phyloP scores from a whole-genome alignment of 805 yeast genomes.

The Candida ulmi region DNA sequence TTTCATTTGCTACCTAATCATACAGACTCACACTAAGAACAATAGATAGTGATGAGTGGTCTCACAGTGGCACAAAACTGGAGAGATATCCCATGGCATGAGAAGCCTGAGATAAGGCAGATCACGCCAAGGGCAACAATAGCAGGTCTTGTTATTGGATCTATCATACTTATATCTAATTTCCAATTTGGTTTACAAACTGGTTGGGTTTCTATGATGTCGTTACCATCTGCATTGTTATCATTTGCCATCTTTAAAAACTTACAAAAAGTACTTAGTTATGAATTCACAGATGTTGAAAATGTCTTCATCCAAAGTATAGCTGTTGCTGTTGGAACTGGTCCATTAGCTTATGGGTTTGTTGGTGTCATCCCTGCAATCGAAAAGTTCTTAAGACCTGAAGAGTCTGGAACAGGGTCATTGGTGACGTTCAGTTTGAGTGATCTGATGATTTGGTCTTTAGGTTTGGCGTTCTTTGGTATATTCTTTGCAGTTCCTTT shows the following conservation, averaged over 20 bases:
- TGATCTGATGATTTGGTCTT: constrained; percentile 74
- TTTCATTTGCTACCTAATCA: no score
- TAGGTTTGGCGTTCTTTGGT: constrained; percentile 88
- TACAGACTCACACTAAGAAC: no score
- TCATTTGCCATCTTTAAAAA: constrained; percentile 80
- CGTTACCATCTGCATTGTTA: constrained; percentile 84
- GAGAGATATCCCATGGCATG: constrained; percentile 19
- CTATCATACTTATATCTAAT: constrained; percentile 80
- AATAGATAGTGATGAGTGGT: no score
- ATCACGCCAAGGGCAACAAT: constrained; percentile 68
- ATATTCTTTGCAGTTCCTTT: constrained; percentile 92
- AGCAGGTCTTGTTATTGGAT: constrained; percentile 80
- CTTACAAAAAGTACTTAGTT: constrained; percentile 29
- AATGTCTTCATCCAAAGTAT: constrained; percentile 89
- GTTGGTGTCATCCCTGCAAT: constrained; percentile 96
- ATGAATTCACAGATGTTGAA: constrained; percentile 80
- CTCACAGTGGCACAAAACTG: constrained; percentile 7
- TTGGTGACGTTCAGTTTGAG: constrained; percentile 31
- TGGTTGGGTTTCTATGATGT: constrained; percentile 99
- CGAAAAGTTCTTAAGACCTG: constrained; percentile 74
- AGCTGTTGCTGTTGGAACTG: constrained; percentile 96
- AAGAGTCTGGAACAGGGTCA: constrained; percentile 62
- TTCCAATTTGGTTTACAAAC: constrained; percentile 96
- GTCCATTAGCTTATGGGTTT: constrained; percentile 91
- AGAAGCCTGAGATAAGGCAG: constrained; percentile 53